Percentiles rank a stretch among this genome's conserved stretches.
phyloP scores from a whole-genome alignment of 441 rosid species.

The Erodium moschatum region DNA sequence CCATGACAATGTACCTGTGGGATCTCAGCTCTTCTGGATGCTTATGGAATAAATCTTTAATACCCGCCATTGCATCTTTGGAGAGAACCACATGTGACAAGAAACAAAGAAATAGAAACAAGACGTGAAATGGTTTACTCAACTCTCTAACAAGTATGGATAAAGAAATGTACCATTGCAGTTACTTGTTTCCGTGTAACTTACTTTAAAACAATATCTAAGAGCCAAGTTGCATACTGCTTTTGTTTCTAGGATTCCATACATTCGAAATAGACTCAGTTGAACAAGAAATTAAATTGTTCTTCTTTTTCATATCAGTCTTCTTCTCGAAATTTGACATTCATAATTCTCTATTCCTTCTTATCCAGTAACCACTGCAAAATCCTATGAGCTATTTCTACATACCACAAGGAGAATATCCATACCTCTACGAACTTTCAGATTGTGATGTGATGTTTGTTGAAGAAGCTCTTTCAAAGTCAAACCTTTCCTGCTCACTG shows the following conservation, averaged over 20 bases:
- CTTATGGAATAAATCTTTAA: constrained; percentile 52
- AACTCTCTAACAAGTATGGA: not conserved
- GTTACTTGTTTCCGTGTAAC: not conserved
- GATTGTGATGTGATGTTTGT: constrained; percentile 71
- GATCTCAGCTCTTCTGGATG: constrained; percentile 57
- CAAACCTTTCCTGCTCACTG: constrained; percentile 81
- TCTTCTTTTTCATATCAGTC: not conserved
- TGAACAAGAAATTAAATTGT: not conserved
- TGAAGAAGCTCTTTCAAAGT: constrained; percentile 75
- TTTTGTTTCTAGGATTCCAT: not conserved
- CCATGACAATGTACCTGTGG: constrained; percentile 47
- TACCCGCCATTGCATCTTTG: constrained; percentile 69
- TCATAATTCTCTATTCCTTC: not conserved
- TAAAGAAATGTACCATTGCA: not conserved
- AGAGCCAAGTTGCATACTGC: not conserved
- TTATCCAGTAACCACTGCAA: not conserved
- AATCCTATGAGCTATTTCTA: constrained; percentile 7
- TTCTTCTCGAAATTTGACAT: not conserved
- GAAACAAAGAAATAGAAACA: constrained; percentile 9
- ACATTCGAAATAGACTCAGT: not conserved
- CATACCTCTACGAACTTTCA: constrained; percentile 71
- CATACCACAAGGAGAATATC: not conserved
- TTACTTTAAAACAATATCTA: not conserved
- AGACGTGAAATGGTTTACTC: not conserved
- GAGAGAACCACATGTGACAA: constrained; percentile 14